Conservation (phyloP, 768 basidiomycete genomes). For the Galerina marginata region DNA sequence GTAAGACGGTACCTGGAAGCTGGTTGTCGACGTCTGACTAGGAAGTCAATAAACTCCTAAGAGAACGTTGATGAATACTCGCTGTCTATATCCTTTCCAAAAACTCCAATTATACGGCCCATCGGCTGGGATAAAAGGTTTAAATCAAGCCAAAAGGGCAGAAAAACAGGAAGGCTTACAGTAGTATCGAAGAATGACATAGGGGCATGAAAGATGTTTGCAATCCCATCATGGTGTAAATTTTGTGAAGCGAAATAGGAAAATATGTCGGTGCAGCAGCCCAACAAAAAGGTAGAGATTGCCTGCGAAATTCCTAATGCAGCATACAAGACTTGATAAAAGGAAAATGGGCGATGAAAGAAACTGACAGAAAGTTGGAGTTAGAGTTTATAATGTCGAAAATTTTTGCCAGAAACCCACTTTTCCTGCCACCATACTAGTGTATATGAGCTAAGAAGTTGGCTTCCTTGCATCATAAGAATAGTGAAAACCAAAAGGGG, state of each 20-base stretch:
- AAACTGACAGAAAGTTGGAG: slow-evolving; percentile 33
- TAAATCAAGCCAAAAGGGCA: not conserved
- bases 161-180: slow-evolving; percentile 30
- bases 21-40: slow-evolving; percentile 63
- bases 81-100: slow-evolving; percentile 74
- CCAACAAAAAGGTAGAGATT: slow-evolving; percentile 62
- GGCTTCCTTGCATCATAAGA: slow-evolving; percentile 63
- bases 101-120: slow-evolving; percentile 65
- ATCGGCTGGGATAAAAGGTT: slow-evolving; percentile 44
- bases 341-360: slow-evolving; percentile 54
- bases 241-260: slow-evolving; percentile 65
- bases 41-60: slow-evolving; percentile 1
- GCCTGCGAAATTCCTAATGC: slow-evolving; percentile 62
- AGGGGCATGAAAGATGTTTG: slow-evolving; percentile 68
- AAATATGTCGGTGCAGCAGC: slow-evolving; percentile 58
- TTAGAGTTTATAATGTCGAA: not conserved
- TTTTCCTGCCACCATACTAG: slow-evolving; percentile 76
- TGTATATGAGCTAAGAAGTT: slow-evolving; percentile 68
- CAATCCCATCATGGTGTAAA: slow-evolving; percentile 61
- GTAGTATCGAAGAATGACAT: slow-evolving; percentile 83
- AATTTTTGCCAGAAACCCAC: slow-evolving; percentile 34
- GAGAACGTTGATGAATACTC: slow-evolving; percentile 15
- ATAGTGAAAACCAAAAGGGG: slow-evolving; percentile 57
- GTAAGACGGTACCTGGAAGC: slow-evolving; percentile 48
- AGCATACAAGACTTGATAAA: slow-evolving; percentile 72